Evolutionary conservation across 2,329 filamentous ascomycete species (phyloP).

Genomic region (Penicillium vulpinum): DNA sequence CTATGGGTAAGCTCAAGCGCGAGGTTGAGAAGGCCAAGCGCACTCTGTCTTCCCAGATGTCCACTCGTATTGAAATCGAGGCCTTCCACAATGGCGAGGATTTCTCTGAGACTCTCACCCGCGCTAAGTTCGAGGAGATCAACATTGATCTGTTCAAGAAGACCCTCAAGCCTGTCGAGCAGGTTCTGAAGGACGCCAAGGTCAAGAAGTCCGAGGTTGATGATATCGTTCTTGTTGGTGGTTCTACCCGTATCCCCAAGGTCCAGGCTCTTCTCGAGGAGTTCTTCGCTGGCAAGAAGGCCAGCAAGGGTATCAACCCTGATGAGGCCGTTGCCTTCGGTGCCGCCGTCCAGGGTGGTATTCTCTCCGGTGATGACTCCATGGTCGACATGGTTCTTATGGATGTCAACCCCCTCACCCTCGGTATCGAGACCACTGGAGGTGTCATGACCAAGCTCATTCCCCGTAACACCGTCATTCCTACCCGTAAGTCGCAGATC

Average conservation of each 20-base stretch:
- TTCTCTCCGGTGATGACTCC: slow-evolving; percentile 83
- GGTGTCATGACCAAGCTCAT: slow-evolving; percentile 98
- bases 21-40: slow-evolving; percentile 99
- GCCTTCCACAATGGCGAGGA: slow-evolving; percentile 95
- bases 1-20: slow-evolving; percentile 99
- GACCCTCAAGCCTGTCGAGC: slow-evolving; percentile 97
- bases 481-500: slow-evolving; percentile 95
- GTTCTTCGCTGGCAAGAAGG: slow-evolving; percentile 93
- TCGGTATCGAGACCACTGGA: slow-evolving; percentile 96
- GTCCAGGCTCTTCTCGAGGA: slow-evolving; percentile 92
- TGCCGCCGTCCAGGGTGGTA: slow-evolving; percentile 94
- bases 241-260: slow-evolving; percentile 99
- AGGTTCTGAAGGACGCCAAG: slow-evolving; percentile 98
- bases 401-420: slow-evolving; percentile 94
- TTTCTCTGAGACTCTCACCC: slow-evolving; percentile 96
- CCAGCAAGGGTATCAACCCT: slow-evolving; percentile 98
- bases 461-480: slow-evolving; percentile 89
- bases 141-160: slow-evolving; percentile 99
- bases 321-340: slow-evolving; percentile 98
- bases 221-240: slow-evolving; percentile 96
- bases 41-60: slow-evolving; percentile 91
- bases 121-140: slow-evolving; percentile 98
- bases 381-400: slow-evolving; percentile 83
- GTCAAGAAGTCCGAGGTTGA: slow-evolving; percentile 93
- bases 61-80: slow-evolving; percentile 93